Evolutionary conservation across 352 stramenopile species (phyloP).

Genomic region (Phytophthora sansomeana): DNA sequence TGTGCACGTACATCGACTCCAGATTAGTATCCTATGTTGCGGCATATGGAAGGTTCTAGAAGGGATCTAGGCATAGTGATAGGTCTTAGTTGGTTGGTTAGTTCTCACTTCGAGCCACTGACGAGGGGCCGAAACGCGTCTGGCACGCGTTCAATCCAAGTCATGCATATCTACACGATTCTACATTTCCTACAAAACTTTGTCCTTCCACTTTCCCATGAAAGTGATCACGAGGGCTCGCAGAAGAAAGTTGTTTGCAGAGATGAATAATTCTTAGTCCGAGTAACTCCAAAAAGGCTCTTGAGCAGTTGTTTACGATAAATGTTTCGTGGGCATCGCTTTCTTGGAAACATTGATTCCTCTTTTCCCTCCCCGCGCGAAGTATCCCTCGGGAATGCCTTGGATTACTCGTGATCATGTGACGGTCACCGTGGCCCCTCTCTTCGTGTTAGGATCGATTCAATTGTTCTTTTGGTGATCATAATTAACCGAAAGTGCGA

Average conservation of each 20-base stretch:
- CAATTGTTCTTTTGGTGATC: conserved; percentile 18
- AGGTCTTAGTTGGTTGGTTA: too few relatives aligned
- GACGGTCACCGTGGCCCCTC: not conserved
- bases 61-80: too few relatives aligned
- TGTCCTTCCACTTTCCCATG: too few relatives aligned
- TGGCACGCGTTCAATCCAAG: too few relatives aligned
- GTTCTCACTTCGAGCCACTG: too few relatives aligned
- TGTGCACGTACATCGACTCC: too few relatives aligned
- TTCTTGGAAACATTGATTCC: conserved; percentile 44
- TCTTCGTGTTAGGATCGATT: conserved; percentile 22
- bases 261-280: not conserved
- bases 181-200: too few relatives aligned
- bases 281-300: not conserved
- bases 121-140: too few relatives aligned
- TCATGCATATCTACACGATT: too few relatives aligned
- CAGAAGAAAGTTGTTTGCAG: not conserved
- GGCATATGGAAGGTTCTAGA: too few relatives aligned
- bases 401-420: conserved; percentile 10
- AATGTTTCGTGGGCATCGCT: conserved; percentile 40
- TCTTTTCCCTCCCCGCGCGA: conserved; percentile 22
- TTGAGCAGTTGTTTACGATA: conserved; percentile 26
- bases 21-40: too few relatives aligned
- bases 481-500: conserved; percentile 15
- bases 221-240: too few relatives aligned
- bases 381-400: conserved; percentile 34